These are phyloP conservation scores for Typha latifolia DNA, from an alignment of 176 grass and related monocot species.

Conservation along the genomic window DNA sequence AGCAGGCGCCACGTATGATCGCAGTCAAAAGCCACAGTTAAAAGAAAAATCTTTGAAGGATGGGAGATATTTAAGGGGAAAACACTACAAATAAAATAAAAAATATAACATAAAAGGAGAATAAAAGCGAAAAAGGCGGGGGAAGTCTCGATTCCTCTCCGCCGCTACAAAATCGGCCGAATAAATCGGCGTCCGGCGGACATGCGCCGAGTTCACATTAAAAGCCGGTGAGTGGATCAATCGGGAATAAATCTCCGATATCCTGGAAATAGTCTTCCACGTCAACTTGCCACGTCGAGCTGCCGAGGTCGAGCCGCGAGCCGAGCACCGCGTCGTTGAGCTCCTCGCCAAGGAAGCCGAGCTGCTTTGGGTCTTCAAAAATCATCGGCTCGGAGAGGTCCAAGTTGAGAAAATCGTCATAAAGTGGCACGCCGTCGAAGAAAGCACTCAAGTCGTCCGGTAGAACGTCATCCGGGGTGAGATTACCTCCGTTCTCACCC, in stretches of 20 bases:
- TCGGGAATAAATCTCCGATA: conserved; percentile 78
- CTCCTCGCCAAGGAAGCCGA: conserved; percentile 27
- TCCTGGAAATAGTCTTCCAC: conserved; percentile 37
- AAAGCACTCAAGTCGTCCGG: conserved; percentile 17
- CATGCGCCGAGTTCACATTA: not conserved
- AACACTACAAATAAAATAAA: conserved; percentile 2
- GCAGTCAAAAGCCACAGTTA: too few species aligned
- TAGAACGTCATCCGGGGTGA: not conserved
- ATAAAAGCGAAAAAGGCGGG: conserved; percentile 9
- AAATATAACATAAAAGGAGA: not conserved
- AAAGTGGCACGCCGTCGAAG: conserved; percentile 31
- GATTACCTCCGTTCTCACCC: conserved; percentile 1
- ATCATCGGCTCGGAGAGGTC: conserved; percentile 33
- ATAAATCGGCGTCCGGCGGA: conserved; percentile 16
- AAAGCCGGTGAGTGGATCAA: conserved; percentile 33
- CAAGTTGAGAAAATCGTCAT: conserved; percentile 47
- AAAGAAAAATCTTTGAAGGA: too few species aligned
- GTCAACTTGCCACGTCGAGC: conserved; percentile 39
- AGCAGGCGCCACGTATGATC: too few species aligned
- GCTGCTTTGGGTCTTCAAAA: not conserved
- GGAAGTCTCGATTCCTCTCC: not conserved
- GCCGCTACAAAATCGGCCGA: conserved; percentile 42
- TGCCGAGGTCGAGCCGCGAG: not conserved
- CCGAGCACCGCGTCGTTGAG: conserved; percentile 13
- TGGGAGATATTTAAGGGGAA: too few species aligned